Base-by-base conservation (phyloP, 164 flowering plant species). In the Malania oleifera region DNA sequence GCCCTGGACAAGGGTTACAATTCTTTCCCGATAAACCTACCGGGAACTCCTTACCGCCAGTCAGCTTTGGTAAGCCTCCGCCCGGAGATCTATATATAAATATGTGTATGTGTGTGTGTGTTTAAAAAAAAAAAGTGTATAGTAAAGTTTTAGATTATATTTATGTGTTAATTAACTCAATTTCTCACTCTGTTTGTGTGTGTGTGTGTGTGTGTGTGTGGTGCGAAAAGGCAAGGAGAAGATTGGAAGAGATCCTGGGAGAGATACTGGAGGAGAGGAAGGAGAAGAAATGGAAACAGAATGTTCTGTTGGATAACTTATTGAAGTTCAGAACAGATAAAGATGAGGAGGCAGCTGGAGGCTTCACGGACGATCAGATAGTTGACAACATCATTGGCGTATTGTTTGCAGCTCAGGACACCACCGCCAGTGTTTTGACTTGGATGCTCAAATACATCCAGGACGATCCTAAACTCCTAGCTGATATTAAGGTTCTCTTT, bases 371-470 rank as follows among this genome's bases (percentile, higher is more conserved):
- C n/a, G 43, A 53, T 18, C 59, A 66, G 22, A 54, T 66, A 5
- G 44, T 55, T 0, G 69, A 66, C 41, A 66, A 66, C 22, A 23
- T 66, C 39, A 66, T 66, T 13, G 69, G 69, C 0, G 69, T 66
- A 13, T 14, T 66, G 28, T 66, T 66, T 27, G 69, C 69, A 1
- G 69, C 69, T 25, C 69, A 54, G 23, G 69, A 59, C 55, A 66
- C 69, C 1, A 66, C 69, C n/a, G 69, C 69, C 12, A 66, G 69
- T 54, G 22, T 46, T 19, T 19, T 59, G 11, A 66, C 69, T 20
- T 66, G 69, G 69, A 54, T 60, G 35, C 64, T 66, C 54, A 66
- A 59, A 18, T 66, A 59, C 54, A 24, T 66, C n/a, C 59, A 54
- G 17, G 69, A 66, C 14, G 52, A 66, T n/a, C 28, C 47, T 0